These are phyloP conservation scores for Penicillium sp. DNA, from an alignment of 2,329 filamentous ascomycete genomes.

Conservation along the genomic window DNA sequence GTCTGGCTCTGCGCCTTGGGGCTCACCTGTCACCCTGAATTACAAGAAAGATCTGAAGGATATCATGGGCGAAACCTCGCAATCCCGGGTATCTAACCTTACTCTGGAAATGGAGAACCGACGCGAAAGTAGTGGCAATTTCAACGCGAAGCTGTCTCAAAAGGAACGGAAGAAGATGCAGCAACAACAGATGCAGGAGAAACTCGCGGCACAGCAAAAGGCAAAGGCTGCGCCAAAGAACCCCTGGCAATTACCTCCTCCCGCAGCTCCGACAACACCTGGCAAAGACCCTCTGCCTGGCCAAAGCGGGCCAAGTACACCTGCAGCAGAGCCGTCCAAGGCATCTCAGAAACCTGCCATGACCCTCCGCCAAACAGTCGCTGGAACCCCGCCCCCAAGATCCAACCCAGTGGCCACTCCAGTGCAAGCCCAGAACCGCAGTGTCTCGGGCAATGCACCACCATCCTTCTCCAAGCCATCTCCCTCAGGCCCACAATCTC, in stretches of 20 bases:
- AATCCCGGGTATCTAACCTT: conserved; percentile 53
- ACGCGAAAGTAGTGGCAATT: conserved; percentile 42
- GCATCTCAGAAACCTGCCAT: conserved; percentile 50
- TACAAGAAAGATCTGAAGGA: conserved; percentile 72
- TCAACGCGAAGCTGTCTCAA: conserved; percentile 72
- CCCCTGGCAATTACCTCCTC: conserved; percentile 65
- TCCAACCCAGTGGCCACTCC: conserved; percentile 37
- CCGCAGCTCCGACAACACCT: conserved; percentile 18
- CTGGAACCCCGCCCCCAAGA: conserved; percentile 43
- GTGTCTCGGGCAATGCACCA: conserved; percentile 20
- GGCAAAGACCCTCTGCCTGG: conserved; percentile 39
- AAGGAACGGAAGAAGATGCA: conserved; percentile 87
- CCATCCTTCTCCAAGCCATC: conserved; percentile 18
- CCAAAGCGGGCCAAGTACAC: conserved; percentile 27
- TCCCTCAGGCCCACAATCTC: conserved; percentile 32
- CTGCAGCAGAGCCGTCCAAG: conserved; percentile 24
- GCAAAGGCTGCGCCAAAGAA: conserved; percentile 39
- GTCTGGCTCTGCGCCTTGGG: conserved; percentile 54
- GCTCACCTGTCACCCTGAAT: conserved; percentile 54
- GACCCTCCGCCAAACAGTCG: conserved; percentile 63
- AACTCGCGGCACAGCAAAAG: conserved; percentile 35
- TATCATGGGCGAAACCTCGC: conserved; percentile 68
- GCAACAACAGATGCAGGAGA: conserved; percentile 61
- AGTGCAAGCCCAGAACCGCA: conserved; percentile 51
- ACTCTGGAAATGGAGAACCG: conserved; percentile 54